These are phyloP conservation scores for Trichoderma polysporum DNA, from an alignment of 2,329 filamentous ascomycete species.

Conservation along the genomic window DNA sequence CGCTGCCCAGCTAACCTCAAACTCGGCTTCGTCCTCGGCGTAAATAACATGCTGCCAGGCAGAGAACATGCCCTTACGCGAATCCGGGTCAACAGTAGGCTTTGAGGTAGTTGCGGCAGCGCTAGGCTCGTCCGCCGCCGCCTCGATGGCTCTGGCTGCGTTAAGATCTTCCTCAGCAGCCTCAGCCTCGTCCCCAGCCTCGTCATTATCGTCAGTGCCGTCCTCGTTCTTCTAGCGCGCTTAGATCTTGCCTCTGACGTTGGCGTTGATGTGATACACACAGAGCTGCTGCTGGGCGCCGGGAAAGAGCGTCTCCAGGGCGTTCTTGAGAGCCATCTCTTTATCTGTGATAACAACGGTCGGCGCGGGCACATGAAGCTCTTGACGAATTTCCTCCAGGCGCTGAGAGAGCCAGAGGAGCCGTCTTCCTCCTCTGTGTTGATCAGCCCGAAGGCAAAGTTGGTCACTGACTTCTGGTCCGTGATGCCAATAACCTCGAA, in stretches of 20 bases:
- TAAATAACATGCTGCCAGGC: background rate
- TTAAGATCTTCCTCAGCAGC: background rate
- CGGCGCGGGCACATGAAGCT: background rate
- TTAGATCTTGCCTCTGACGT: background rate
- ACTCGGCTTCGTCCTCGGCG: background rate
- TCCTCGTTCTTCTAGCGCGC: background rate
- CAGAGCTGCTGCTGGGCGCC: background rate
- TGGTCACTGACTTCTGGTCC: background rate
- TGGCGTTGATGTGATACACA: background rate
- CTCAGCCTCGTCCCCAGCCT: background rate
- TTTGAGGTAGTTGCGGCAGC: background rate
- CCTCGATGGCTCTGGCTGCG: background rate
- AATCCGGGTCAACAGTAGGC: background rate
- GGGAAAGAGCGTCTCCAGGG: background rate
- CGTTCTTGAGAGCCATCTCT: background rate
- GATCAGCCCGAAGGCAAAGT: slow-evolving; percentile 1
- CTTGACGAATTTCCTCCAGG: background rate
- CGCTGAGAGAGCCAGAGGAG: no score
- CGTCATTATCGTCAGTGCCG: background rate
- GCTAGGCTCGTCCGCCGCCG: background rate
- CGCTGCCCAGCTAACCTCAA: no score
- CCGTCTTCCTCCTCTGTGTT: background rate
- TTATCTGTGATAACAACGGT: slow-evolving; percentile 3
- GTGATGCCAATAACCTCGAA: no score
- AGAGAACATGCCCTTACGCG: background rate